Percentiles rank a stretch among this genome's conserved stretches.
phyloP scores from a whole-genome alignment of 2,329 filamentous ascomycete genomes.

The Talaromyces piceae region DNA sequence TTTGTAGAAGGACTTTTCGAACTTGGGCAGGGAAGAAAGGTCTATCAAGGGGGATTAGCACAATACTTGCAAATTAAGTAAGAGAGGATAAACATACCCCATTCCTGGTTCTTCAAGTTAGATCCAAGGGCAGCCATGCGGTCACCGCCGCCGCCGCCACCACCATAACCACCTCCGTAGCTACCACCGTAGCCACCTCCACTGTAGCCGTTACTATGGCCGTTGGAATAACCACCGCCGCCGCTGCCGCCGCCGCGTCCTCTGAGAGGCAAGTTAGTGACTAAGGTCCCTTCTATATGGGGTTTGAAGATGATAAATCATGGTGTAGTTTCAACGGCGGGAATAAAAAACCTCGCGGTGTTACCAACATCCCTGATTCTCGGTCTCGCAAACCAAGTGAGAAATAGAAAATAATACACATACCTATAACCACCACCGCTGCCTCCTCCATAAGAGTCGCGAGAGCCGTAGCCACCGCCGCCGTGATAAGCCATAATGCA shows the following conservation, averaged over 20 bases:
- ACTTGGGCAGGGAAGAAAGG: constrained; percentile 72
- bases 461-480: constrained; percentile 36
- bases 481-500: constrained; percentile 62
- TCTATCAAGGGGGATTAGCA: constrained; percentile 48
- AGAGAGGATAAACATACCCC: constrained; percentile 55
- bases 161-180: constrained; percentile 45
- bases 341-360: background rate
- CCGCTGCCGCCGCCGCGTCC: constrained; percentile 38
- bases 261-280: constrained; percentile 5
- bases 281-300: background rate
- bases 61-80: constrained; percentile 1
- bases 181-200: constrained; percentile 27
- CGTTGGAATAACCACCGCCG: constrained; percentile 42
- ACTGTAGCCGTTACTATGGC: constrained; percentile 41
- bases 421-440: constrained; percentile 49
- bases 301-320: background rate
- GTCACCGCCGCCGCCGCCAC: constrained; percentile 69
- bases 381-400: background rate
- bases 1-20: constrained; percentile 99
- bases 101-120: constrained; percentile 78
- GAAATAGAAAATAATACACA: constrained; percentile 14
- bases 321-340: background rate
- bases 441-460: constrained; percentile 42
- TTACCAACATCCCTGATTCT: background rate
- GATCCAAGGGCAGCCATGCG: constrained; percentile 88